A percentile compares a stretch with the other conserved stretches of the same genome.
Evolutionary conservation across 2,329 filamentous ascomycete genomes (phyloP).

Genomic region (Exophiala calicioides): DNA sequence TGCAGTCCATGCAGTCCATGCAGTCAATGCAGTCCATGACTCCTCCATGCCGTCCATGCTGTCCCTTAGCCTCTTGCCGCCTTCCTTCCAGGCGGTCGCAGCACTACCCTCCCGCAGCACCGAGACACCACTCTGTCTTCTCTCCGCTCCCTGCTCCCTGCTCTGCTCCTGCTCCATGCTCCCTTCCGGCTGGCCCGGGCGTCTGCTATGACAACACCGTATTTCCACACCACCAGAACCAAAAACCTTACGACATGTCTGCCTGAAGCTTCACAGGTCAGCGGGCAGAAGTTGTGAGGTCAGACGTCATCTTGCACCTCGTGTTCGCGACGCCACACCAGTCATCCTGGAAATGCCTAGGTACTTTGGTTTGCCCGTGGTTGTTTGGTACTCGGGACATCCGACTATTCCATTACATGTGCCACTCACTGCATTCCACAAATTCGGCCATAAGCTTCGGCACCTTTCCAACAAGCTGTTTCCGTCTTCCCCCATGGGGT

Average conservation of each 20-base stretch:
- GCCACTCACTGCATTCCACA: constrained; percentile 1
- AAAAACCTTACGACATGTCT: constrained; percentile 7
- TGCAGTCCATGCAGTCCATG: too few relatives aligned
- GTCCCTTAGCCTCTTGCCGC: too few relatives aligned
- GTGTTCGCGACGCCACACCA: constrained; percentile 3
- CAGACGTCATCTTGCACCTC: constrained; percentile 16
- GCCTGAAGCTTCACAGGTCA: constrained; percentile 11
- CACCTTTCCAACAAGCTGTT: neutral
- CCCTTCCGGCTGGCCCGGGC: neutral
- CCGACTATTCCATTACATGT: constrained; percentile 10
- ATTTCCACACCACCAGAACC: too few relatives aligned
- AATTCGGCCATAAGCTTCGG: neutral
- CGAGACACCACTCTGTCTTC: too few relatives aligned
- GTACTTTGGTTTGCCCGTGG: constrained; percentile 5
- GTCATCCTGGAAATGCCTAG: constrained; percentile 5
- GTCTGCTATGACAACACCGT: constrained; percentile 9
- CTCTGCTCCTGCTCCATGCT: neutral
- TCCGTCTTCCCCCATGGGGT: neutral
- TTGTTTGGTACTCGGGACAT: neutral
- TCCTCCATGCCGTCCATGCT: too few relatives aligned
- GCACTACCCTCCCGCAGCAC: constrained; percentile 2
- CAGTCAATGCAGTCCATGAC: too few relatives aligned
- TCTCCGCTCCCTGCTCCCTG: too few relatives aligned
- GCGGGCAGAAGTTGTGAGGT: constrained; percentile 6
- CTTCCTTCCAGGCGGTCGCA: too few relatives aligned